These are phyloP conservation scores for Sanguinoderma infundibulare DNA, from an alignment of 1,284 basidiomycete genomes.

Conservation along the genomic window DNA sequence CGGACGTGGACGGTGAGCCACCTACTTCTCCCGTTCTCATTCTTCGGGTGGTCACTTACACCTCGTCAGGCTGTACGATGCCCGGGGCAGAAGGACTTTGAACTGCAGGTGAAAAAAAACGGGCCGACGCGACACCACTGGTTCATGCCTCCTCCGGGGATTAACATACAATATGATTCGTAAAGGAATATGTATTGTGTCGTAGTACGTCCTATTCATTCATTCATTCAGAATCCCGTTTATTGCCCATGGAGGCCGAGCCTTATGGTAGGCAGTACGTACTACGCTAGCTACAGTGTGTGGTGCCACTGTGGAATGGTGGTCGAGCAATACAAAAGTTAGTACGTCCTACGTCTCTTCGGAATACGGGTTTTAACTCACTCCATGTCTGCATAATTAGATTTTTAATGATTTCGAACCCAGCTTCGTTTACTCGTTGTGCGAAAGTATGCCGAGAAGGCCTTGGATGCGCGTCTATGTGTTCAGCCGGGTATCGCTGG, in stretches of 20 bases:
- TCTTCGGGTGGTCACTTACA: neutral
- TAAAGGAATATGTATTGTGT: neutral
- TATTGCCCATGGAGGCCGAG: neutral
- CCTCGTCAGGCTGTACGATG: slow-evolving; percentile 18
- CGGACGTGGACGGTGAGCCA: slow-evolving; percentile 61
- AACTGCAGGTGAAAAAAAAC: slow-evolving; percentile 28
- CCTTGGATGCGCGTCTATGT: too few species aligned
- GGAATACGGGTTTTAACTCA: too few species aligned
- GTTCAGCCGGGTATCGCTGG: too few species aligned
- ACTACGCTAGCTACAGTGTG: neutral
- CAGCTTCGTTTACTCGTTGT: too few species aligned
- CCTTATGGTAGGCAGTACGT: neutral
- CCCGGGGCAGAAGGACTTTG: slow-evolving; percentile 11
- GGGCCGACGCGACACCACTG: slow-evolving; percentile 28
- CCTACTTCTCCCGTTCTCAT: too few species aligned
- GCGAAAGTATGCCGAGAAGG: too few species aligned
- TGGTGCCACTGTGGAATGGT: too few species aligned
- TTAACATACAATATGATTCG: neutral
- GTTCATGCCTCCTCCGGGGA: slow-evolving; percentile 31
- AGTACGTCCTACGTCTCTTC: too few species aligned
- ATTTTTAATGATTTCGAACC: too few species aligned
- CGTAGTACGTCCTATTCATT: neutral
- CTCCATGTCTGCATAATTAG: too few species aligned
- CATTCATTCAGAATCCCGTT: neutral
- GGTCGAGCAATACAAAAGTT: too few species aligned